A percentile compares a stretch with the other conserved stretches of the same genome.
Evolutionary conservation across 345 rosid genomes (phyloP).

Genomic region (Brassica incana): DNA sequence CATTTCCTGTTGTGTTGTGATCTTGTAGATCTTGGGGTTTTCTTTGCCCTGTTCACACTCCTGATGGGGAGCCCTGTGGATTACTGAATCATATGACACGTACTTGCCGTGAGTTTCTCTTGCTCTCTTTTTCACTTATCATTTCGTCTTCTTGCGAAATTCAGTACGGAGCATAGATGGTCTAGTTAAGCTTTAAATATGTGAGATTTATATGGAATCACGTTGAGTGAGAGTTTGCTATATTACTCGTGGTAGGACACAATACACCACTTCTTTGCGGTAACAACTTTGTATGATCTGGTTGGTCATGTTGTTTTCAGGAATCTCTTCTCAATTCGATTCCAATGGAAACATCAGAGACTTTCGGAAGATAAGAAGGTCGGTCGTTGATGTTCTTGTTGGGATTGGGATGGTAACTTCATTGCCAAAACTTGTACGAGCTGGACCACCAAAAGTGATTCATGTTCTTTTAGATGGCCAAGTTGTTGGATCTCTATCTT

Average conservation of each 20-base stretch:
- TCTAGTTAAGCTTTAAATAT: background rate
- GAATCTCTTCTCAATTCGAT: constrained; percentile 80
- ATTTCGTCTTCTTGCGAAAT: no score
- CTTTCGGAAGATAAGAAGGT: constrained; percentile 61
- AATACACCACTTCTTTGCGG: constrained; percentile 7
- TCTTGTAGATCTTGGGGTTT: constrained; percentile 92
- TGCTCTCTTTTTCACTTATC: constrained; percentile 16
- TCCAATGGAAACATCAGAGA: constrained; percentile 70
- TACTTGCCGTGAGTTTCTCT: constrained; percentile 65
- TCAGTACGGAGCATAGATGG: background rate
- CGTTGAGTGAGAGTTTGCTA: background rate
- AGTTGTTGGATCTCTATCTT: constrained; percentile 66
- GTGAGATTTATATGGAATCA: background rate
- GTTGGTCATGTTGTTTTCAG: constrained; percentile 47
- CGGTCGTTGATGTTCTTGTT: constrained; percentile 67
- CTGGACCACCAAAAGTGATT: constrained; percentile 83
- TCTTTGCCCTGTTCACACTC: constrained; percentile 98
- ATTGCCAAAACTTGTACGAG: constrained; percentile 73
- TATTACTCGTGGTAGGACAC: background rate
- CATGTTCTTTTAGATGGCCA: constrained; percentile 91
- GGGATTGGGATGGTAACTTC: constrained; percentile 81
- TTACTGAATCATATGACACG: constrained; percentile 91
- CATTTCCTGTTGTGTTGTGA: constrained; percentile 9
- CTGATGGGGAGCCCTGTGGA: constrained; percentile 99
- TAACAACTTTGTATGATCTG: constrained; percentile 9